A percentile compares a stretch with the other conserved stretches of the same genome.
Conservation (phyloP, 108 stramenopile genomes). For the Cylindrotheca closterium region DNA sequence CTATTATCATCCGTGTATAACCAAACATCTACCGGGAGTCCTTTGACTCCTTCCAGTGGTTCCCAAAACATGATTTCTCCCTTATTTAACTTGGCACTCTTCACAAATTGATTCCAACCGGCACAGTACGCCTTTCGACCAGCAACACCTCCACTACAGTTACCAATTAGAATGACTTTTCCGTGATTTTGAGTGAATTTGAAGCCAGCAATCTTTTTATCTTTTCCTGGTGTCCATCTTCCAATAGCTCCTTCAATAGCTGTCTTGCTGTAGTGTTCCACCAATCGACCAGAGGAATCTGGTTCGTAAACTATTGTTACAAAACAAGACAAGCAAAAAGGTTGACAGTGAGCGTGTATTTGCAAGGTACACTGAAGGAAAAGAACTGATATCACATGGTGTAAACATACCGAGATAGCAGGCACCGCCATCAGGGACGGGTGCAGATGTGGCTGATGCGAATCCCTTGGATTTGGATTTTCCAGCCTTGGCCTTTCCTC, state of each 20-base stretch:
- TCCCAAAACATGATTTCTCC: conserved; percentile 24
- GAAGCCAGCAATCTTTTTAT: conserved; percentile 44
- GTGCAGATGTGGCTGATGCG: neutral
- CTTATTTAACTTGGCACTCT: conserved; percentile 12
- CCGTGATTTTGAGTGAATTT: conserved; percentile 48
- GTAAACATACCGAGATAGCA: conserved; percentile 15
- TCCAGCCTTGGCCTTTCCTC: too few relatives aligned
- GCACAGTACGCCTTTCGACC: conserved; percentile 32
- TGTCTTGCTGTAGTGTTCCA: conserved; percentile 39
- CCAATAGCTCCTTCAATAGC: conserved; percentile 40
- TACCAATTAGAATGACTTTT: conserved; percentile 20
- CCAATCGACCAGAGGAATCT: conserved; percentile 39
- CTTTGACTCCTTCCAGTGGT: conserved; percentile 16
- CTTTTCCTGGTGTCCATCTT: conserved; percentile 30
- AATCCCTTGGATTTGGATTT: too few relatives aligned
- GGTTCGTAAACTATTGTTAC: conserved; percentile 45
- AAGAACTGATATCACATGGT: neutral
- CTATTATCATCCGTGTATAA: conserved; percentile 26
- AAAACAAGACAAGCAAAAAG: neutral
- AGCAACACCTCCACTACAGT: conserved; percentile 19
- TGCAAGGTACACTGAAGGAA: neutral
- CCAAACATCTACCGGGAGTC: conserved; percentile 30
- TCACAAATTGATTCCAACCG: conserved; percentile 36
- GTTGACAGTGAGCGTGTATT: neutral
- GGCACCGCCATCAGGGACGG: conserved; percentile 17